These are phyloP conservation scores for Boletellus ananas DNA, from an alignment of 768 basidiomycete species.

Conservation along the genomic window DNA sequence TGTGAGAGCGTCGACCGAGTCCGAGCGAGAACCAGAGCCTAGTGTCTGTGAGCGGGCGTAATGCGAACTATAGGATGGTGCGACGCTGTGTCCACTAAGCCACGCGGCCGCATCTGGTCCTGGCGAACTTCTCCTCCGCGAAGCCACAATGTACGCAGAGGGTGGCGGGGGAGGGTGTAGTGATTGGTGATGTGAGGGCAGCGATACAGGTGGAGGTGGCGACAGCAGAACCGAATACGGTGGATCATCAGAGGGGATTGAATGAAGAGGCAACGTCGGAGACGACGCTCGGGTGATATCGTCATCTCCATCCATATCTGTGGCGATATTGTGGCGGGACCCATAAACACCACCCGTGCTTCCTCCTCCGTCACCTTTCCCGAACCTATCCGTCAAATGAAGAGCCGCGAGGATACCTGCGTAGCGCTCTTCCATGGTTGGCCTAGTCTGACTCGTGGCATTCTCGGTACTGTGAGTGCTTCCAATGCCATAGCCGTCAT, in stretches of 20 bases:
- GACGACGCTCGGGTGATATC: conserved; percentile 19
- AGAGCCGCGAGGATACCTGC: conserved; percentile 26
- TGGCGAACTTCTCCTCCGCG: conserved; percentile 24
- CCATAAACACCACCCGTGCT: conserved; percentile 29
- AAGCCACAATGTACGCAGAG: conserved; percentile 18
- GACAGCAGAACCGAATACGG: conserved; percentile 20
- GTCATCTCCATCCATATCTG: conserved; percentile 9
- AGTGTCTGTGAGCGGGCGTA: conserved; percentile 28
- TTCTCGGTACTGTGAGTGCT: background rate
- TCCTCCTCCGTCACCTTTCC: conserved; percentile 17
- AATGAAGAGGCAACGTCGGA: conserved; percentile 21
- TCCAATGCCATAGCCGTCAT: conserved; percentile 7
- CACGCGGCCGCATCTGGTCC: conserved; percentile 27
- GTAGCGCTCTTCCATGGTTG: conserved; percentile 25
- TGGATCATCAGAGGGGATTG: conserved; percentile 10
- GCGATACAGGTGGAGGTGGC: conserved; percentile 20
- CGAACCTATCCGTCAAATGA: conserved; percentile 10
- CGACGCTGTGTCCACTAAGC: conserved; percentile 22
- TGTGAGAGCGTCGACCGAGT: conserved; percentile 26
- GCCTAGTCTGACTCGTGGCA: background rate
- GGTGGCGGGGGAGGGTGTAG: conserved; percentile 22
- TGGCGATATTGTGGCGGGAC: conserved; percentile 13
- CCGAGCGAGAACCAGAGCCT: conserved; percentile 25
- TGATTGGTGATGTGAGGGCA: conserved; percentile 2
- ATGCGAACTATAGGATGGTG: conserved; percentile 27